Base-by-base conservation (phyloP, 1,284 basidiomycete genomes). In the Paramarasmius palmivorus region DNA sequence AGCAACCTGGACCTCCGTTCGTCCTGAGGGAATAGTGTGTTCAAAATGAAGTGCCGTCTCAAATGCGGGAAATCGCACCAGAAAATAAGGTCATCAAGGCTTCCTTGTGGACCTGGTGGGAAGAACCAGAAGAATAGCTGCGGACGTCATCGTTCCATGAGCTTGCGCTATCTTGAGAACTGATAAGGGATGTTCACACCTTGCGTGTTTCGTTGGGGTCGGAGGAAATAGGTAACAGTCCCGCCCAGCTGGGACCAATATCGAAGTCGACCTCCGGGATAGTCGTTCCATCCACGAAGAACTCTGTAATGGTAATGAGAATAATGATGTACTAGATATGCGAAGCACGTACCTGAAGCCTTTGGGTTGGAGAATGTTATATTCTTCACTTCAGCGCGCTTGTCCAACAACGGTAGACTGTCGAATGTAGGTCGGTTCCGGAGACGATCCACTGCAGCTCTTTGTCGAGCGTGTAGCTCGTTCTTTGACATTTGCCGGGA, bases 91-190 rank as follows among this genome's bases (percentile, higher is more conserved):
- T 92, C 87, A 60, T 92, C 84, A 12, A 79, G 63, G 53, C 82
- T 88, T 10, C 84, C 86, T 62, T 83, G 71, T 8, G 85, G 85
- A 5, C 86, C 86, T 1, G 89, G 84, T 39, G 90, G 90, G 72
- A 91, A 92, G 70, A 91, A 88, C 92, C 90, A 93, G 71, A 93
- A 93, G 76, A 88, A 93, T 8, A 92, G 75, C 84, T 92, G 52
- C 2, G 35, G 19, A 19, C 32, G 19, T 40, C 41, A 44, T n/a
- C n/a, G 23, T 45, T 15, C n/a, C 25, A 10, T 48, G 20, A 53
- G 15, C 20, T 10, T 23, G 20, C 46, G 23, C 45, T 36, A 22
- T 34, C 49, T 52, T 17, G 25, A n/a, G n/a, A n/a, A n/a, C 39
- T 53, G 26, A 29, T 32, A n/a, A n/a, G n/a, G n/a, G n/a, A n/a